Base-by-base conservation (phyloP, 108 stramenopile species). In the Epithemia pelagica region DNA sequence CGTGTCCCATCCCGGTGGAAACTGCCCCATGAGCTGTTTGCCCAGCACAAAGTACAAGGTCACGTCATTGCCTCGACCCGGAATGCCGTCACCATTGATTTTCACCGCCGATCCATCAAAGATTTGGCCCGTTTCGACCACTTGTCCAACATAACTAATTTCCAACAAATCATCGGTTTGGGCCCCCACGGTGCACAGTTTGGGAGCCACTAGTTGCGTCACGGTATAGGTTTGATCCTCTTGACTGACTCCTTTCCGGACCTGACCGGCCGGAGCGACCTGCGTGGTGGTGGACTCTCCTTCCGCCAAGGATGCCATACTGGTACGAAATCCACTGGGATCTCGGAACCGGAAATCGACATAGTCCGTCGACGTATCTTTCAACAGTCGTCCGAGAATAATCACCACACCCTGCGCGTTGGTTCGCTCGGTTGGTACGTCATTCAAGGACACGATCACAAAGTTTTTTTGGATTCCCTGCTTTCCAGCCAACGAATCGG, bases 1-100 rank as follows among this genome's bases (percentile, higher is more conserved):
- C 10, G 86, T 88, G 72, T 94, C 92, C 87, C 87, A 94, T 30
- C 89, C 92, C 1, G 89, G 84, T 8, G 92, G 92, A 67, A 93
- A 89, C 65, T 90, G 89, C 20, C 92, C 89, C 59, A 89, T 79
- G n/a, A 89, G 92, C 73, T 90, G 92, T 58, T 90, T 90, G 26
- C 89, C 89, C 72, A 94, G 61, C 7, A 94, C 92, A 54, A 94
- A 94, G 64, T 78, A 94, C 28, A 90, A 22, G 0, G 84, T 79
- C 27, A 90, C 74, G 70, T 94, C 92, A 64, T 89, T 79, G n/a
- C 89, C 90, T 59, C 90, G 69, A 24, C 92, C 92, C 8, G 88
- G 86, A 64, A 94, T 82, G 27, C 61, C 84, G 29, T 81, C 37
- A 0, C 90, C 90, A 67, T 91, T 78, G 62, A 93, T 87, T 52